Percentiles rank a stretch among this genome's conserved stretches.
Conservation (phyloP, 2,329 filamentous ascomycete genomes). For the Catunica adiposa region DNA sequence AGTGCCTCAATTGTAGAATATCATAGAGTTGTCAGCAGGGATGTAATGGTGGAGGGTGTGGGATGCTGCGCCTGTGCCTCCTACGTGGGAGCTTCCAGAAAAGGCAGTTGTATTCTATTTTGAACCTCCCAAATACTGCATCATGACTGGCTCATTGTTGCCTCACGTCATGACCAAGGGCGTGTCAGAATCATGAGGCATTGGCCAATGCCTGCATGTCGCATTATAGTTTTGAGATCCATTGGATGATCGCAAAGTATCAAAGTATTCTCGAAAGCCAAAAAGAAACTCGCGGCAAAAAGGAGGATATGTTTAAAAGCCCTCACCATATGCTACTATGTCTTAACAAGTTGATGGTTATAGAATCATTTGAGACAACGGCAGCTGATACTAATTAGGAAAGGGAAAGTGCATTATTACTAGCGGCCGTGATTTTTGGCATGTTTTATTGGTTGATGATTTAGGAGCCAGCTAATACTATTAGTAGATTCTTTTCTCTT, state of each 20-base stretch:
- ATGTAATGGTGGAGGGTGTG: background rate
- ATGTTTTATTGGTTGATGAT: background rate
- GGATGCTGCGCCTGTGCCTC: background rate
- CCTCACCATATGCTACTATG: no score
- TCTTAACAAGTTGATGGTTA: no score
- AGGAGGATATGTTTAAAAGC: no score
- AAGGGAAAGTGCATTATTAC: no score
- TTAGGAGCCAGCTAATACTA: background rate
- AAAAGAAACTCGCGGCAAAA: no score
- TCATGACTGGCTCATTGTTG: background rate
- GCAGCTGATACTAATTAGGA: no score
- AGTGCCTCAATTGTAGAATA: background rate
- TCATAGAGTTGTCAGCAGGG: background rate
- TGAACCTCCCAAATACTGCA: background rate
- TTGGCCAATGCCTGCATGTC: constrained; percentile 1
- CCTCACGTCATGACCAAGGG: background rate
- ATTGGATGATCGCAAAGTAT: background rate
- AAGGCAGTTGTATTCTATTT: constrained; percentile 3
- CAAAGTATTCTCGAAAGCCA: background rate
- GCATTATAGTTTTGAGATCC: background rate
- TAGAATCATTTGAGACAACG: background rate
- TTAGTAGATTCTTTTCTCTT: background rate
- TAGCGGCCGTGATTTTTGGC: background rate
- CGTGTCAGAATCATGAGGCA: background rate
- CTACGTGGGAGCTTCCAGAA: background rate